Evolutionary conservation across 2,329 filamentous ascomycete species (phyloP), one percentile per base, ranked within the genome.

Genomic region (Colletotrichum sp.): DNA sequence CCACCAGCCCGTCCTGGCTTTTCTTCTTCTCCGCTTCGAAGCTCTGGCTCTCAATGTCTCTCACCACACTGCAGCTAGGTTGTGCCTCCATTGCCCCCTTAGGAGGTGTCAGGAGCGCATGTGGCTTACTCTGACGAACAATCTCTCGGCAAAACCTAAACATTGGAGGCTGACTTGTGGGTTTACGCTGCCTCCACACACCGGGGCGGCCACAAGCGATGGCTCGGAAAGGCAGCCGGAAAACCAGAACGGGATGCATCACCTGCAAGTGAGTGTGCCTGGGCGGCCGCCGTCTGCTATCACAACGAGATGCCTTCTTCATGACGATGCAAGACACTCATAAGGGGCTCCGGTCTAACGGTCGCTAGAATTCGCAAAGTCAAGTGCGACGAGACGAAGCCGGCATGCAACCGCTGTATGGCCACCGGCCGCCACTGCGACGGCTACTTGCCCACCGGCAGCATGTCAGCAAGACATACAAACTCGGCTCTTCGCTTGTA

Each of bases 381-480:
- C 69, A 91, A 91, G 81, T 92, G 90, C 80, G 90, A 91, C 77
- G 90, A 91, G 81, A 83, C 81, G 10, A 90, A 89, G 71, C 90
- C 90, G 2, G 83, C 81, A 55, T 92, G 90, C 78, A 81, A 86
- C 44, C 87, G 89, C 72, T 92, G 90, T 78, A 86, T 85, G 34
- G 88, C 87, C 71, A 91, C 90, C 4, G 89, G 90, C 21, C 86
- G 90, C 65, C 87, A 85, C 77, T 92, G 90, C 79, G 90, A 92
- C 79, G 90, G 90, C 75, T 92, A 92, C 75, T 79, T 83, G n/a
- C 65, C 65, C 26, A n/a, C 12, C 26, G 28, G 55, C 7, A 21
- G 18, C 65, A 57, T 9, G 28, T 36, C 28, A 32, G 28, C 49
- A 15, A 68, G 18, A 21, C 18, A 15, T 1, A 16, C 65, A 24